phyloP scores from a whole-genome alignment of 1,139 yeast species.

The Suhomyces atakaporum region DNA sequence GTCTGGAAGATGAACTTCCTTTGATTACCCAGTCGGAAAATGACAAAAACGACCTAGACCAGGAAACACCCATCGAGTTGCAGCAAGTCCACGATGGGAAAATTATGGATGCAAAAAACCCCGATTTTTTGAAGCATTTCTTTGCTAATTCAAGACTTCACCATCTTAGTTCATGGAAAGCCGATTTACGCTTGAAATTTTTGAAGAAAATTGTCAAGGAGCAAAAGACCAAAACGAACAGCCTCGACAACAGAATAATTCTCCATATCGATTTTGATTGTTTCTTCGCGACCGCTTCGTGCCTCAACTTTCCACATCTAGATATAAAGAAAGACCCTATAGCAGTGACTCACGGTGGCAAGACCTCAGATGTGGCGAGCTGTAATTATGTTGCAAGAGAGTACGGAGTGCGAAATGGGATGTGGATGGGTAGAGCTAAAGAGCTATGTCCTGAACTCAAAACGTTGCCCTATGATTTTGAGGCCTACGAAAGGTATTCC shows the following conservation, averaged over 20 bases:
- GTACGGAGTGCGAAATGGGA: slow-evolving; percentile 78
- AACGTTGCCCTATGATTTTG: slow-evolving; percentile 72
- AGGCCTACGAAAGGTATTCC: slow-evolving; percentile 58
- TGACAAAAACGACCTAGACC: slow-evolving; percentile 2
- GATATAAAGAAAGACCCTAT: slow-evolving; percentile 64
- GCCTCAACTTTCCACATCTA: slow-evolving; percentile 55
- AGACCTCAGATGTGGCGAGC: slow-evolving; percentile 79
- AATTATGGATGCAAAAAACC: slow-evolving; percentile 66
- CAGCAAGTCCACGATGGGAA: slow-evolving; percentile 13
- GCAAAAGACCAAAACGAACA: slow-evolving; percentile 7
- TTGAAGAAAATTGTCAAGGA: slow-evolving; percentile 41
- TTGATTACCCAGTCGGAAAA: slow-evolving; percentile 21
- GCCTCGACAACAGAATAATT: slow-evolving; percentile 33
- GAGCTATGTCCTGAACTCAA: slow-evolving; percentile 64
- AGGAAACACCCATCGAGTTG: no score
- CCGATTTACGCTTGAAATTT: slow-evolving; percentile 66
- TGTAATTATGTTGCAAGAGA: slow-evolving; percentile 85
- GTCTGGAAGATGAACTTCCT: slow-evolving; percentile 15
- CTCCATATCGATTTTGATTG: slow-evolving; percentile 92
- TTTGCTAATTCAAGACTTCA: slow-evolving; percentile 84
- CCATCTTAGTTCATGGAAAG: slow-evolving; percentile 85
- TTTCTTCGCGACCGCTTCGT: slow-evolving; percentile 87
- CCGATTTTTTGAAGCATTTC: slow-evolving; percentile 69
- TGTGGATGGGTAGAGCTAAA: slow-evolving; percentile 78
- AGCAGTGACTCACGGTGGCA: slow-evolving; percentile 82